Evolutionary conservation across 2,329 filamentous ascomycete genomes (phyloP), one percentile per base, ranked within the genome.

Genomic region (Cladosporium sp.): DNA sequence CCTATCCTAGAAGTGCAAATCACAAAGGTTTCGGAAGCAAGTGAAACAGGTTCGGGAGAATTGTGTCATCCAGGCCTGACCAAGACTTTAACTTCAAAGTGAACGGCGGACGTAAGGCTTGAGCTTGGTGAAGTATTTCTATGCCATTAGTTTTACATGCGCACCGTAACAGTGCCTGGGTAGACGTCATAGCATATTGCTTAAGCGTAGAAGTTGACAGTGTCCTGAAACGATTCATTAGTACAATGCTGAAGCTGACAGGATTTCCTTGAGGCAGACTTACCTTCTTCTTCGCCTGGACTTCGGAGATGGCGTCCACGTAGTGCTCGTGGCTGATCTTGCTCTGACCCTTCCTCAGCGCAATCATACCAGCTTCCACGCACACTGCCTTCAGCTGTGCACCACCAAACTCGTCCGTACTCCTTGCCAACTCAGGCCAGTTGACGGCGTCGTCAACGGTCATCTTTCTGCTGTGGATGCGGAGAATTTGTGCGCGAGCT

Each of bases 301-400:
- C 94, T 77, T 99, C 94, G 36, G 91, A 84, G 74, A 99, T 97
- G 60, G 94, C 94, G 80, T 99, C 94, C 51, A 99, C 94, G 71
- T 97, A 99, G 76, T 99, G 91, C 79, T 99, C 94, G 73, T 99
- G 94, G 60, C 89, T 89, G 71, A 99, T 94, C 83, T 97, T 97
- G 77, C 88, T 91, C 81, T 96, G 92, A 61, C 94, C 94, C 74
- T 88, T 91, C 66, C 94, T 85, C 70, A 99, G 80, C 25, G 94
- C 94, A 77, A 99, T 99, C 94, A 99, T 99, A 72, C 94, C 94
- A 52, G 94, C 94, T 79, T 99, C 94, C 24, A 99, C 94, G 74
- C 94, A 99, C 20, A 99, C 94, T 42, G 94, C 94, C 83, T 99
- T 99, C 66, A 99, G 79, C 85, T 96, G 93, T 60, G 94, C 94